phyloP scores from a whole-genome alignment of 768 basidiomycete species.

The Tephrocybe rancida region DNA sequence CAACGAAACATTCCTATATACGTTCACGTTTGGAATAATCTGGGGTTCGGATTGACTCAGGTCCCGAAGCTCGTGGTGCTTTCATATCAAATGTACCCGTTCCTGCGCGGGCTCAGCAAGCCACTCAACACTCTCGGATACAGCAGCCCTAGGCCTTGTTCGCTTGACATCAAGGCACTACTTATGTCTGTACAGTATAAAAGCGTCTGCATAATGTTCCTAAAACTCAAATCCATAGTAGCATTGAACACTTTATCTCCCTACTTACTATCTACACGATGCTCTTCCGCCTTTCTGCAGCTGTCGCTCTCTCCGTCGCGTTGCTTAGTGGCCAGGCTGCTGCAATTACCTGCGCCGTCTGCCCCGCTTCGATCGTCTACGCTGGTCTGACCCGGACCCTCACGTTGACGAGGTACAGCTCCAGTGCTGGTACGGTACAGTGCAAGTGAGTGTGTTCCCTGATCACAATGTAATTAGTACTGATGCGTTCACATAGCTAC shows the following conservation, averaged over 20 bases:
- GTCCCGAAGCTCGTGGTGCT: too few species aligned
- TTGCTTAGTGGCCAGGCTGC: not conserved
- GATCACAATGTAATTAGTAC: not conserved
- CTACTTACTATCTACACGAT: not conserved
- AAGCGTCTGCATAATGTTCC: too few species aligned
- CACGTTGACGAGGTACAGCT: slow-evolving; percentile 10
- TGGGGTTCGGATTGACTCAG: too few species aligned
- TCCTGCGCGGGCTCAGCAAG: too few species aligned
- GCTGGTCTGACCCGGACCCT: slow-evolving; percentile 7
- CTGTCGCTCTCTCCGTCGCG: slow-evolving; percentile 1
- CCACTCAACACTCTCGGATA: too few species aligned
- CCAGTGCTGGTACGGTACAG: slow-evolving; percentile 3
- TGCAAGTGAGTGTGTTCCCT: slow-evolving; percentile 12
- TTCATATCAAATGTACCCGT: too few species aligned
- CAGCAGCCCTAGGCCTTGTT: too few species aligned
- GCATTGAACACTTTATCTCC: not conserved
- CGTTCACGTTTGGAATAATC: too few species aligned
- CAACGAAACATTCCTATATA: not conserved
- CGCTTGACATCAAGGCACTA: too few species aligned
- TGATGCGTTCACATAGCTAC: not conserved
- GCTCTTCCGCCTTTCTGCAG: slow-evolving; percentile 4
- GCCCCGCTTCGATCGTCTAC: slow-evolving; percentile 13
- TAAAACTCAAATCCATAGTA: too few species aligned
- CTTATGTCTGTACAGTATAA: too few species aligned
- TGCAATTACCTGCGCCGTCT: slow-evolving; percentile 13